A percentile compares a stretch with the other conserved stretches of the same genome.
Conservation (phyloP, 2,329 filamentous ascomycete species). For the Botrytis deweyae region DNA sequence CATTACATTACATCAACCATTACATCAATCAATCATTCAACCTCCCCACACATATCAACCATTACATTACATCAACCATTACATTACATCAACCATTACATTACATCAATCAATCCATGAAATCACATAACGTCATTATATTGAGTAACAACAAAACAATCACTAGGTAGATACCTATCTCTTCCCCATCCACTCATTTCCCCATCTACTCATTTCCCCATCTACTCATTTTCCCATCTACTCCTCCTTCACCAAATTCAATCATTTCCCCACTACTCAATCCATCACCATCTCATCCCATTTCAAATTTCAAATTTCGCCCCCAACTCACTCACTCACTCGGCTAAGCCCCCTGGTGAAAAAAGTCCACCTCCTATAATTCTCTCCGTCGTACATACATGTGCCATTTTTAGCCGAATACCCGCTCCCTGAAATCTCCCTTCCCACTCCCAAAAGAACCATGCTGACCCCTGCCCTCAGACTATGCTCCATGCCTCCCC, state of each 20-base stretch:
- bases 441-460: neutral
- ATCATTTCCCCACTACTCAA: neutral
- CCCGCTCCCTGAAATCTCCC: too few relatives aligned
- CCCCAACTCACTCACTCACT: neutral
- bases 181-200: neutral
- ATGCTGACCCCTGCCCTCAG: neutral
- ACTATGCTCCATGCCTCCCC: neutral
- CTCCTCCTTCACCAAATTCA: neutral
- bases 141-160: neutral
- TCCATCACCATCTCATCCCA: neutral
- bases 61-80: neutral
- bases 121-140: neutral
- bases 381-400: neutral
- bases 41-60: too few relatives aligned
- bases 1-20: neutral
- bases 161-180: neutral
- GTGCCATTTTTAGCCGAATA: neutral
- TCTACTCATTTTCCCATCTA: neutral
- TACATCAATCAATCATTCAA: too few relatives aligned
- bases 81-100: neutral
- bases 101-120: neutral
- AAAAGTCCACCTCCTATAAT: neutral
- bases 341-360: neutral
- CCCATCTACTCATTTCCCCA: neutral
- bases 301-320: neutral